Evolutionary conservation across 371 early-diverging fungal genomes (phyloP), one percentile per base, ranked within the genome.

Genomic region (Lichtheimia ramosa): DNA sequence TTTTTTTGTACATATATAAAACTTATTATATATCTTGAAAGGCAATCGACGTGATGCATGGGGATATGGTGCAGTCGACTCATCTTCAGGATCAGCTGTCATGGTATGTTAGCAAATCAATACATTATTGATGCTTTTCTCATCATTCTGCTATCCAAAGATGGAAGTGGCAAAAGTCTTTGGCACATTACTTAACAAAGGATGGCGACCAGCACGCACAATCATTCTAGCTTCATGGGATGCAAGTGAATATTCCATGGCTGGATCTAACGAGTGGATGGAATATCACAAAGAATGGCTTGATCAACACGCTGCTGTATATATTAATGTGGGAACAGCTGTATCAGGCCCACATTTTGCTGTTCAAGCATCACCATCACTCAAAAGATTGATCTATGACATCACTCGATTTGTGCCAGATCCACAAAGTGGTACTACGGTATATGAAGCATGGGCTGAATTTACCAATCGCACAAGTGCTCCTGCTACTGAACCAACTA

Each of bases 241-340:
- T 63, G 85, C 75, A 18, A 84, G 82, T 56, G 87, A 86, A 53
- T 84, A 84, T 59, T 77, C 83, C 18, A 58, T 80, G 25, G 56
- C 84, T n/a, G 89, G 89, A 0, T 83, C 86, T n/a, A 87, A 86
- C 16, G 89, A 88, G 64, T 88, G 82, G 81, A 88, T 87, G 4
- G 89, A 88, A 57, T 81, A 86, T 41, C 71, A 85, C 48, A 51
- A 74, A n/a, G 71, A 69, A 48, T 79, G 79, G 81, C 65, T 88
- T 1, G 69, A 66, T 42, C 68, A 70, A n/a, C 62, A 79, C 21
- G 83, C 73, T 2, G 62, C 83, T 20, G 83, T 78, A 1, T 88
- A 88, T 63, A 52, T 88, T 24, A 83, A 88, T 57, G 79, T 88
- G 0, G 86, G 83, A 27, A 56, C 54, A 12, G 83, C 78, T 27